These are phyloP conservation scores for Limonium bicolor DNA, from an alignment of 148 eudicot genomes.

Conservation along the genomic window DNA sequence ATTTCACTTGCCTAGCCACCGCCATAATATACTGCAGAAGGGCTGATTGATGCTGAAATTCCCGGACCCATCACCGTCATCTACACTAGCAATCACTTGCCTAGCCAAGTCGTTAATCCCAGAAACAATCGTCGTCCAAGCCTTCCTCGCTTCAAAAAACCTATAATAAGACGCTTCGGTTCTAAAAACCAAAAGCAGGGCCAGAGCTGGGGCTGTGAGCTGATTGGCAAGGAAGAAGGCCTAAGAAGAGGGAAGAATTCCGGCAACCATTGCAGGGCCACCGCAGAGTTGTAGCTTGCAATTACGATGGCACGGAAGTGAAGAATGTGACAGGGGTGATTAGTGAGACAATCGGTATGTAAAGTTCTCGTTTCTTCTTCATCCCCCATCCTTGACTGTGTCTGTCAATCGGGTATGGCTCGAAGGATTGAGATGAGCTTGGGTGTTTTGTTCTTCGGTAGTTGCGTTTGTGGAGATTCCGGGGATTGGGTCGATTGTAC, in stretches of 20 bases:
- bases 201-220: slow-evolving; percentile 92
- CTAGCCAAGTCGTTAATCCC: slow-evolving; percentile 71
- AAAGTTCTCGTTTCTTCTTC: slow-evolving; percentile 39
- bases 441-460: slow-evolving; percentile 12
- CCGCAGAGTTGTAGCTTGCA: slow-evolving; percentile 64
- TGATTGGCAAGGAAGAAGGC: slow-evolving; percentile 86
- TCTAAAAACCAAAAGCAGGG: slow-evolving; percentile 76
- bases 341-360: slow-evolving; percentile 68
- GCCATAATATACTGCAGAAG: slow-evolving; percentile 86
- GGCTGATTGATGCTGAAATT: slow-evolving; percentile 48
- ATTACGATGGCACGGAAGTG: slow-evolving; percentile 62
- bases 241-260: slow-evolving; percentile 62
- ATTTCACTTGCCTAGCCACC: too few relatives aligned
- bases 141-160: slow-evolving; percentile 80
- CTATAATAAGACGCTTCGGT: slow-evolving; percentile 97
- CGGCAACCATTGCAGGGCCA: slow-evolving; percentile 47
- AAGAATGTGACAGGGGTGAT: slow-evolving; percentile 76
- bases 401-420: slow-evolving; percentile 73
- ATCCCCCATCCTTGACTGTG: slow-evolving; percentile 55
- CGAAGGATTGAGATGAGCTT: slow-evolving; percentile 30
- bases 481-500: slow-evolving; percentile 26
- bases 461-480: slow-evolving; percentile 13
- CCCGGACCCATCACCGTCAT: slow-evolving; percentile 16
- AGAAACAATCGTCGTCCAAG: slow-evolving; percentile 75
- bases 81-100: slow-evolving; percentile 64